A percentile compares a stretch with the other conserved stretches of the same genome.
phyloP scores from a whole-genome alignment of 2,329 filamentous ascomycete genomes.

The Claviceps sp. region DNA sequence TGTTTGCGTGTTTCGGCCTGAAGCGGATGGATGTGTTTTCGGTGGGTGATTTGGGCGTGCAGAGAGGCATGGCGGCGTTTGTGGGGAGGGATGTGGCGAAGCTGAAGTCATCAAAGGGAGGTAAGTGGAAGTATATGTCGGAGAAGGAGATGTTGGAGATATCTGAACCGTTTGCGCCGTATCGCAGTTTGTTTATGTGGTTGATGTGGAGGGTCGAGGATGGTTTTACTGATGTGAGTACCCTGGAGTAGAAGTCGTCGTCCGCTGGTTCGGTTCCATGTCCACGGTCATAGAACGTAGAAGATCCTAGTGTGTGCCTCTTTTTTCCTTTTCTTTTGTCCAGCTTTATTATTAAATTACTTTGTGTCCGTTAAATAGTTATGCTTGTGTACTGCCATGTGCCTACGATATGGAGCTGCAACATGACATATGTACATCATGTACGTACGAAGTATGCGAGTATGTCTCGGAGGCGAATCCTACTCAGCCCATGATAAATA shows the following conservation, averaged over 20 bases:
- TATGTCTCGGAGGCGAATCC: too few relatives aligned
- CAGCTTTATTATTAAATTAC: too few relatives aligned
- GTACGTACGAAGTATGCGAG: too few relatives aligned
- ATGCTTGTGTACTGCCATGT: too few relatives aligned
- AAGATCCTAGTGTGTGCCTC: too few relatives aligned
- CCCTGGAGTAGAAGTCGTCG: slow-evolving; percentile 30
- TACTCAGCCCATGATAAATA: too few relatives aligned
- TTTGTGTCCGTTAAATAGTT: too few relatives aligned
- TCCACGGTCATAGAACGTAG: not conserved
- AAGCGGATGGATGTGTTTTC: slow-evolving; percentile 92
- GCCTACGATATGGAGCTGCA: too few relatives aligned
- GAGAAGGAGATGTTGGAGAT: slow-evolving; percentile 85
- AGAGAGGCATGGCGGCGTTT: slow-evolving; percentile 86
- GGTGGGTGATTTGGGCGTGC: slow-evolving; percentile 82
- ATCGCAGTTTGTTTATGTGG: slow-evolving; percentile 93
- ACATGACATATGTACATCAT: too few relatives aligned
- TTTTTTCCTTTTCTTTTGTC: not conserved
- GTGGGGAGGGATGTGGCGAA: slow-evolving; percentile 71
- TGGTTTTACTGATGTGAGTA: slow-evolving; percentile 49
- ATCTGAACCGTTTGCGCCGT: slow-evolving; percentile 69
- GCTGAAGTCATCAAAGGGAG: slow-evolving; percentile 56
- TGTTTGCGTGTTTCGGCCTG: slow-evolving; percentile 94
- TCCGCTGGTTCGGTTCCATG: not conserved
- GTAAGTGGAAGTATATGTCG: slow-evolving; percentile 97
- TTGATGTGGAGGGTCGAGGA: slow-evolving; percentile 89